phyloP scores from a whole-genome alignment of 2,329 filamentous ascomycete species.

The Zymoseptoria passerinii region DNA sequence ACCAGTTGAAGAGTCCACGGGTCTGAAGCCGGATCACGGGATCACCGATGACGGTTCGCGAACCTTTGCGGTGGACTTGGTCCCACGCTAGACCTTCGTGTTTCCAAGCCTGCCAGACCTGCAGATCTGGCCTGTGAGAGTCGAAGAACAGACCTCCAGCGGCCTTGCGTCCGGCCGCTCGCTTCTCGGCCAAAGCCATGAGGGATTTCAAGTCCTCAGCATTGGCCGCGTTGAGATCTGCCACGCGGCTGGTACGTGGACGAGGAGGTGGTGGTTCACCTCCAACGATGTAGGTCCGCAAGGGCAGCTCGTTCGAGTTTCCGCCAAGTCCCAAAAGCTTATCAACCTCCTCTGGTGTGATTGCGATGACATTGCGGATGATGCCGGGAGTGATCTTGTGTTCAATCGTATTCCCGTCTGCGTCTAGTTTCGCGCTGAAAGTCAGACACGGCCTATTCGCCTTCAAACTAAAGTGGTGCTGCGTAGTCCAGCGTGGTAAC shows the following conservation, averaged over 20 bases:
- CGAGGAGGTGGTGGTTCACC: slow-evolving; percentile 22
- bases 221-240: slow-evolving; percentile 20
- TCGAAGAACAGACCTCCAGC: slow-evolving; percentile 34
- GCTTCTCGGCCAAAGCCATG: slow-evolving; percentile 28
- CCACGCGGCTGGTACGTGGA: slow-evolving; percentile 10
- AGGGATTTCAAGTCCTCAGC: slow-evolving; percentile 30
- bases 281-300: slow-evolving; percentile 26
- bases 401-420: slow-evolving; percentile 46
- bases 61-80: slow-evolving; percentile 32
- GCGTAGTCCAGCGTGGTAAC: slow-evolving; percentile 44
- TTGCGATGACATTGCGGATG: slow-evolving; percentile 46
- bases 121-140: slow-evolving; percentile 23
- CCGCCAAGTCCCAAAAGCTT: slow-evolving; percentile 9
- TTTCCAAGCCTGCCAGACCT: slow-evolving; percentile 29
- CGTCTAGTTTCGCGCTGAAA: slow-evolving; percentile 50
- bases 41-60: slow-evolving; percentile 35
- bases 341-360: slow-evolving; percentile 40
- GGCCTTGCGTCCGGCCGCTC: slow-evolving; percentile 27
- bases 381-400: slow-evolving; percentile 46
- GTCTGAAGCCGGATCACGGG: slow-evolving; percentile 35
- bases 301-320: not conserved
- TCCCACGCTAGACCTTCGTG: slow-evolving; percentile 33
- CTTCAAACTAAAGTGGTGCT: slow-evolving; percentile 47
- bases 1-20: slow-evolving; percentile 29
- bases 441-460: slow-evolving; percentile 50